Percentiles rank a stretch among this genome's conserved stretches.
Evolutionary conservation across 306 rosid species (phyloP).

Genomic region (Nissolia schottii): DNA sequence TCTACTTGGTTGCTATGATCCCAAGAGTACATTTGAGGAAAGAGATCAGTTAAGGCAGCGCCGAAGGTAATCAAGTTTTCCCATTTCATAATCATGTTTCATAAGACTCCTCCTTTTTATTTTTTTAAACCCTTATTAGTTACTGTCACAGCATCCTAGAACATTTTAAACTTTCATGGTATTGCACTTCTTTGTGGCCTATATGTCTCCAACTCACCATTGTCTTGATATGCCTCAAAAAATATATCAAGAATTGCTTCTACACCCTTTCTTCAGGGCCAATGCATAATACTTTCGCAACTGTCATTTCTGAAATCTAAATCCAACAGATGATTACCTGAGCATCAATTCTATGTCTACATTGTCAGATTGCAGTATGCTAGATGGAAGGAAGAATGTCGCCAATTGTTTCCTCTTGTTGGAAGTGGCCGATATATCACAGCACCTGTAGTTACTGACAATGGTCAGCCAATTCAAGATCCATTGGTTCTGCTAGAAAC

Average conservation of each 20-base stretch:
- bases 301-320: neutral
- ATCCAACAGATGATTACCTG: slow-evolving; percentile 1
- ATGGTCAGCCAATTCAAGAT: slow-evolving; percentile 82
- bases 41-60: slow-evolving; percentile 67
- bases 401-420: slow-evolving; percentile 77
- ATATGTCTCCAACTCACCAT: neutral
- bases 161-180: neutral
- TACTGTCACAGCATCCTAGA: slow-evolving; percentile 1
- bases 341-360: slow-evolving; percentile 13
- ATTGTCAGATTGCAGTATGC: slow-evolving; percentile 70
- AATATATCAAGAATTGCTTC: slow-evolving; percentile 1
- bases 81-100: neutral
- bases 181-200: neutral
- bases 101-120: neutral
- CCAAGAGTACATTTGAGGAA: slow-evolving; percentile 84
- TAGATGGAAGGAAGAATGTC: slow-evolving; percentile 79
- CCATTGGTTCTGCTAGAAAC: slow-evolving; percentile 69
- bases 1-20: slow-evolving; percentile 91
- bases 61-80: slow-evolving; percentile 54
- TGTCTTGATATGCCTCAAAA: slow-evolving; percentile 4
- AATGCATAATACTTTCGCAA: neutral
- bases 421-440: slow-evolving; percentile 95
- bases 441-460: slow-evolving; percentile 76
- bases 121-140: neutral
- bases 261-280: neutral